Base-by-base conservation (phyloP, 805 yeast genomes). In the Ogataea neopini region DNA sequence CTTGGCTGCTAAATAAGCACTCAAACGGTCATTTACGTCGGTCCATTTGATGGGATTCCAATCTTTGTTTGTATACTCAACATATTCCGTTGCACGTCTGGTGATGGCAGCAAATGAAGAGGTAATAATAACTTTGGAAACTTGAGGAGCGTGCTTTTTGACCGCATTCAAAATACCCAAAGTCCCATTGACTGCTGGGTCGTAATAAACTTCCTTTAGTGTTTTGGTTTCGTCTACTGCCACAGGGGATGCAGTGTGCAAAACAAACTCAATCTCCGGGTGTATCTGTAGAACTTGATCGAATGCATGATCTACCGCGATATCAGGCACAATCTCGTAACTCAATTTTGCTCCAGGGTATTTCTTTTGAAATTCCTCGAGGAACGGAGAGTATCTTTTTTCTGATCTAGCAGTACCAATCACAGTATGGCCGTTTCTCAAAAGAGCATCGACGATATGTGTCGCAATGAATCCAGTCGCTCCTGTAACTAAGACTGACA, bases 61-160 rank as follows among this genome's bases (percentile, higher is more conserved):
- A 9, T 61, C 44, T 0, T 58, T 51, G 53, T 67, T 72, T 28
- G 61, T 60, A 41, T 58, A 53, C 3, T 22, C 10, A 18, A 22
- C 29, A 36, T 20, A 20, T 10, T 36, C 40, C 3, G 28, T 36
- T 6, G 26, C 4, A 18, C 4, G 3, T 30, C 28, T n/a, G 32
- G 28, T 19, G 15, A 56, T 35, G 1, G 87, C 78, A 17, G 84
- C 84, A 54, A 68, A 69, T 0, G 86, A 81, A 2, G 83, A 74
- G 18, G 81, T 69, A 36, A 75, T 53, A 32, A 78, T 79, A 3
- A 78, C 74, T 10, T 66, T 59, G 41, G 64, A 63, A 25, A 78
- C 70, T 37, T 71, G 68, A 1, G 72, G 70, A 9, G 72, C 79
- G 46, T 60, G 61, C n/a, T 57, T 49, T 42, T 62, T 58, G 15